Base-by-base conservation (phyloP, 73 alveolate genomes). In the Paramecium bursaria region DNA sequence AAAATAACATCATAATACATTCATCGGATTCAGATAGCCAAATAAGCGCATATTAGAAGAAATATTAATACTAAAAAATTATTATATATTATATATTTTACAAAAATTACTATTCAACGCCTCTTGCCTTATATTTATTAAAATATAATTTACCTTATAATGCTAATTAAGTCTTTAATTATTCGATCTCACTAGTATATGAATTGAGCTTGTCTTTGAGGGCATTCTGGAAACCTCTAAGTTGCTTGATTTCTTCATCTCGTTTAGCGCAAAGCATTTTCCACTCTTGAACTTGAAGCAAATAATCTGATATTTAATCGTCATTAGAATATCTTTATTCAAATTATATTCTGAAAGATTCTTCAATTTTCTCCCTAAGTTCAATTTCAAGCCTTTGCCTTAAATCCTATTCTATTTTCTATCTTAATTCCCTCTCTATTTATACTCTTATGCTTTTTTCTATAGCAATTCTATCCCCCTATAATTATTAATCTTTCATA, bases 181-280 rank as follows among this genome's bases (percentile, higher is more conserved):
- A 61, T 33, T 61, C 80, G 4, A 61, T 61, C 10, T 61, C 80
- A 3, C 13, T 33, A 0, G 80, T 61, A 10, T 61, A 61, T 33
- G 30, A 15, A 31, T 61, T 61, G 1, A 61, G 17, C 39, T 33
- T 61, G 11, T 61, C 80, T 33, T 61, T 61, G 42, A 61, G 7
- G n/a, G 35, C 80, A 15, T 61, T 3, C 19, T 27, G 39, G 14
- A 61, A 61, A 25, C 54, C 80, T 44, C 53, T 27, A 29, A 61
- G 7, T 14, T 61, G 51, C 22, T 30, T n/a, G 17, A 61, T 61
- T 22, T 61, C 80, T 61, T 61, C 80, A 31, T 61, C 80, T 31
- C 80, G 30, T 54, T 33, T 61, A 5, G 10, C 15, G 17, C 51
- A 27, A 61, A 61, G 55, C 1, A 30, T 22, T 33, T 61, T 61